phyloP scores from a whole-genome alignment of 2,329 filamentous ascomycete genomes.

The Shiraia bambusicola region DNA sequence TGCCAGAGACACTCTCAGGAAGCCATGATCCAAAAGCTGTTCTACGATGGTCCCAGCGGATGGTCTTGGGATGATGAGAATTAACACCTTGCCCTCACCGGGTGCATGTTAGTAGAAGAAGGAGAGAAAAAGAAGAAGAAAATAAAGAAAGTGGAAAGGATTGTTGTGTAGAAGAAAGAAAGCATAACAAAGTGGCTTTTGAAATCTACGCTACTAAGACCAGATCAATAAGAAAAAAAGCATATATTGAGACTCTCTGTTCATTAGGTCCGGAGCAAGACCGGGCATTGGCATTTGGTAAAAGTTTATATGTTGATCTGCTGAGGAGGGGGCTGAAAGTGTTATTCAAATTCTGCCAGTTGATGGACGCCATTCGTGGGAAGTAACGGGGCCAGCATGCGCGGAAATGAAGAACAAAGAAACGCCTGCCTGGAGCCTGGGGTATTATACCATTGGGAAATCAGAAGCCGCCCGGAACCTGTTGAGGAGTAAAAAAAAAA shows the following conservation, averaged over 20 bases:
- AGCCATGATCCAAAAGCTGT: constrained; percentile 1
- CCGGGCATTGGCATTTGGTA: constrained; percentile 9
- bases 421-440: constrained; percentile 7
- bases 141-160: constrained; percentile 7
- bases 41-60: background rate
- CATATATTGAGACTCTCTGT: background rate
- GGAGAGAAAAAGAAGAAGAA: constrained; percentile 1
- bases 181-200: constrained; percentile 13
- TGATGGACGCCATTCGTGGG: constrained; percentile 9
- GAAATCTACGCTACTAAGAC: constrained; percentile 22
- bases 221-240: constrained; percentile 2
- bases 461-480: constrained; percentile 6
- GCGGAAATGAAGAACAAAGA: background rate
- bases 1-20: constrained; percentile 16
- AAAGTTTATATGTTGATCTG: constrained; percentile 12
- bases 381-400: background rate
- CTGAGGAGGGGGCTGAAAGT: constrained; percentile 15
- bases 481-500: constrained; percentile 13
- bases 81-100: constrained; percentile 29
- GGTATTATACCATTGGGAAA: constrained; percentile 11
- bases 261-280: constrained; percentile 3
- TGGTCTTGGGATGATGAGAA: background rate
- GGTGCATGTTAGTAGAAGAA: constrained; percentile 19
- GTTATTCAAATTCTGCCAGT: constrained; percentile 11
- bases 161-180: constrained; percentile 16